phyloP scores from a whole-genome alignment of 2,329 filamentous ascomycete genomes.

The Aulographum hederae region DNA sequence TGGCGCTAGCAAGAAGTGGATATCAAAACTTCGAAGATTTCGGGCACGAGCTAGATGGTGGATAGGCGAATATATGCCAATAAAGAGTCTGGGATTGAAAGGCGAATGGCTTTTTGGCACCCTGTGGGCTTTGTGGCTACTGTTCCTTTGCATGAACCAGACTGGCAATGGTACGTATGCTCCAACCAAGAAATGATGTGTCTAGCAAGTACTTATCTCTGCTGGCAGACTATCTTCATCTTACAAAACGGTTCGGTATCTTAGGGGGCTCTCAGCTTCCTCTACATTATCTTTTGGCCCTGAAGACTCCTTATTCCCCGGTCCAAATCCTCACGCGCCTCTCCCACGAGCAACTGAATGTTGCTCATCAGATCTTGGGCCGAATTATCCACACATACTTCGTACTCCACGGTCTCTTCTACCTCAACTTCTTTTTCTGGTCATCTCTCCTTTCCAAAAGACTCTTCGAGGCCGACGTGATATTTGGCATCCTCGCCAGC shows the following conservation, averaged over 20 bases:
- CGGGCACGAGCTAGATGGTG: conserved; percentile 17
- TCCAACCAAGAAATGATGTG: no score
- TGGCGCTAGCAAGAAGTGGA: neutral
- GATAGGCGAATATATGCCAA: conserved; percentile 25
- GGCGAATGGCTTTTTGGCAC: conserved; percentile 29
- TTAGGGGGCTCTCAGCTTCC: conserved; percentile 41
- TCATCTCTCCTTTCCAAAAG: conserved; percentile 32
- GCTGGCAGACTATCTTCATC: conserved; percentile 39
- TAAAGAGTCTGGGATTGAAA: conserved; percentile 29
- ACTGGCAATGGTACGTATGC: conserved; percentile 35
- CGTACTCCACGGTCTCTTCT: conserved; percentile 32
- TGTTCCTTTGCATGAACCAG: conserved; percentile 28
- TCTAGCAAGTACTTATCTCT: no score
- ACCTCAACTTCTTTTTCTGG: conserved; percentile 38
- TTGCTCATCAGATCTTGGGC: conserved; percentile 37
- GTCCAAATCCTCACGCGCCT: conserved; percentile 32
- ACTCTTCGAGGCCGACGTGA: conserved; percentile 36
- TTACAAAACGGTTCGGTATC: conserved; percentile 43
- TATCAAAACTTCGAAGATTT: neutral
- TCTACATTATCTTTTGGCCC: conserved; percentile 37
- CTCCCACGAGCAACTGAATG: conserved; percentile 36
- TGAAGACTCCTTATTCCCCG: conserved; percentile 31
- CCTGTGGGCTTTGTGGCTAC: conserved; percentile 33
- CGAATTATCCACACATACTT: conserved; percentile 34
- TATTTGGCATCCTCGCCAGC: conserved; percentile 30